Evolutionary conservation across 805 yeast species (phyloP).

Genomic region (Kregervanrija pseudodelftensis): DNA sequence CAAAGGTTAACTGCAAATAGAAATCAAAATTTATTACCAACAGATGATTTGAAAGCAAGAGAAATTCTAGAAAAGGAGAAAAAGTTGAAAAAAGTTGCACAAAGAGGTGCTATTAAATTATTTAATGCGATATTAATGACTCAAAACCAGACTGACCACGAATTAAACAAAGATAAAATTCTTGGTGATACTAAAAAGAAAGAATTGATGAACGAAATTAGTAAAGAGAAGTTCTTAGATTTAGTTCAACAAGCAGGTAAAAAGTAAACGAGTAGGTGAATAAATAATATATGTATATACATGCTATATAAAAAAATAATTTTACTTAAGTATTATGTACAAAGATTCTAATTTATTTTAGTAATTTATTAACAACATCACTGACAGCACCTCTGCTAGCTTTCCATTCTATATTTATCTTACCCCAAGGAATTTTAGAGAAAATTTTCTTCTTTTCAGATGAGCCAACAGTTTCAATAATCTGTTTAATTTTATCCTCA

Average conservation of each 20-base stretch:
- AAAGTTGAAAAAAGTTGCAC: constrained; percentile 60
- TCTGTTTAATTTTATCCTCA: constrained; percentile 22
- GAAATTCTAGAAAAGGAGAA: constrained; percentile 44
- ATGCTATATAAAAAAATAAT: background rate
- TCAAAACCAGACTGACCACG: constrained; percentile 69
- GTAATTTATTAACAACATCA: constrained; percentile 23
- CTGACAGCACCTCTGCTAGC: constrained; percentile 27
- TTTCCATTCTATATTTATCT: constrained; percentile 29
- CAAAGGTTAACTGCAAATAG: constrained; percentile 60
- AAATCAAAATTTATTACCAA: constrained; percentile 59
- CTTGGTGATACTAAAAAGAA: constrained; percentile 40
- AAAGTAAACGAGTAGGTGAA: constrained; percentile 3
- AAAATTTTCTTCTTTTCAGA: constrained; percentile 21
- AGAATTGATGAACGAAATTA: constrained; percentile 65
- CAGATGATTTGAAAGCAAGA: constrained; percentile 49
- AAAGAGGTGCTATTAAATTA: constrained; percentile 26
- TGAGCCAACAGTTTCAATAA: constrained; percentile 19
- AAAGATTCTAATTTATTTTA: background rate
- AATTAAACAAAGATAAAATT: constrained; percentile 35
- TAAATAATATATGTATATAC: constrained; percentile 1
- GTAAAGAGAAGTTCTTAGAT: constrained; percentile 86
- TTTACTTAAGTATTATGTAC: background rate
- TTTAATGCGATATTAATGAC: constrained; percentile 36
- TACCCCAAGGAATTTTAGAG: constrained; percentile 29
- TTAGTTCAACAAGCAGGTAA: constrained; percentile 75